Evolutionary conservation across 176 grass and related monocot genomes (phyloP).

Genomic region (Aegilops longissima): DNA sequence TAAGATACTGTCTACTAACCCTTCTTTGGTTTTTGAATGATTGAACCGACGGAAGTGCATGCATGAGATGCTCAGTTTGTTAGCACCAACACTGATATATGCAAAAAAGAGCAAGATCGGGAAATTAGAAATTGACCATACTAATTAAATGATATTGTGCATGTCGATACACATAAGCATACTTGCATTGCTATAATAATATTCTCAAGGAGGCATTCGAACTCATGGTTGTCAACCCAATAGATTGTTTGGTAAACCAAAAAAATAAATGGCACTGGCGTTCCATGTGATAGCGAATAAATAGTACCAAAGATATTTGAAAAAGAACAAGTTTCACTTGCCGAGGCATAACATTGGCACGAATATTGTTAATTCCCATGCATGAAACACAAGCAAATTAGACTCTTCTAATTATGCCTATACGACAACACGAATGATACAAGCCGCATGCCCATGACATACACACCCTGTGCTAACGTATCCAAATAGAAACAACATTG

Average conservation of each 20-base stretch:
- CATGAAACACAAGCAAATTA: too few species aligned
- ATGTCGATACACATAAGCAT: background rate
- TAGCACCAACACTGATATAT: conserved; percentile 74
- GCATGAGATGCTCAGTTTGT: conserved; percentile 44
- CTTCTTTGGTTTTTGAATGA: conserved; percentile 59
- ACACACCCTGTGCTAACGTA: too few species aligned
- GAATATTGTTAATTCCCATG: background rate
- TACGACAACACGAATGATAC: too few species aligned
- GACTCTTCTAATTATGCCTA: too few species aligned
- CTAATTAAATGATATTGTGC: background rate
- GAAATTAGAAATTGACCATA: background rate
- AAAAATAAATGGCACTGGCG: too few species aligned
- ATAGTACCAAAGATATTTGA: background rate
- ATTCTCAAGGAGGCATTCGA: background rate
- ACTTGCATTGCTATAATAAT: background rate
- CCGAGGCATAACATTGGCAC: background rate
- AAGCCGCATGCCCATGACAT: too few species aligned
- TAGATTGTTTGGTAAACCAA: too few species aligned
- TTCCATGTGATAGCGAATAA: too few species aligned
- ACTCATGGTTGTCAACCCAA: too few species aligned
- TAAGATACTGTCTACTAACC: conserved; percentile 34
- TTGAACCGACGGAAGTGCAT: conserved; percentile 38
- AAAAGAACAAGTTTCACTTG: background rate
- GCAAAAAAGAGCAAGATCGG: background rate
- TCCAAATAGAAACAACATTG: too few species aligned